Evolutionary conservation across 2,329 filamentous ascomycete species (phyloP).

Genomic region (Akanthomyces muscarius): DNA sequence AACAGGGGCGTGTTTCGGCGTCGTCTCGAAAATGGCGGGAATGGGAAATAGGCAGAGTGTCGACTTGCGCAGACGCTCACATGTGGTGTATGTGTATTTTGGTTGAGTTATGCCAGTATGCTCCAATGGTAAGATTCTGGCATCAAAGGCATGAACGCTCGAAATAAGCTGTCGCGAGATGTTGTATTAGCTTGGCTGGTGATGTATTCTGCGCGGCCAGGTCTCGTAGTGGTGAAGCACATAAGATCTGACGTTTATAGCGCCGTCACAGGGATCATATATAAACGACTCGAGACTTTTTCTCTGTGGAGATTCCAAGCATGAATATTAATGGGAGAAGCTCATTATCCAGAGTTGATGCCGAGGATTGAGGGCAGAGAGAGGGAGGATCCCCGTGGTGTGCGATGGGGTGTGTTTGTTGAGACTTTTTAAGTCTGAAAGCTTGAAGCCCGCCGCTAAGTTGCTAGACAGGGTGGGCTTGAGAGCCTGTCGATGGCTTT

Average conservation of each 20-base stretch:
- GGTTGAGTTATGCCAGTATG: not conserved
- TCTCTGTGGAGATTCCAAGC: conserved; percentile 8
- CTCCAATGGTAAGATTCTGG: conserved; percentile 3
- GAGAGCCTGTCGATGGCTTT: conserved; percentile 10
- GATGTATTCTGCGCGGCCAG: not conserved
- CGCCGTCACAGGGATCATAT: conserved; percentile 16
- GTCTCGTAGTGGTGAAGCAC: conserved; percentile 8
- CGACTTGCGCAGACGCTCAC: conserved; percentile 8
- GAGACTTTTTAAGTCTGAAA: conserved; percentile 2
- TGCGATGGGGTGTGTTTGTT: conserved; percentile 10
- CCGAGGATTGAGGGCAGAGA: conserved; percentile 8
- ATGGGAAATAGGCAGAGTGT: conserved; percentile 4
- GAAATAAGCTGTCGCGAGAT: not conserved
- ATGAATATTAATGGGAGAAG: conserved; percentile 16
- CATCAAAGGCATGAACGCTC: conserved; percentile 5
- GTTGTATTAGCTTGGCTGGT: not conserved
- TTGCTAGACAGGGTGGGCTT: conserved; percentile 6
- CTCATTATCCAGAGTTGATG: conserved; percentile 18
- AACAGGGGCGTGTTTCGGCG: conserved; percentile 17
- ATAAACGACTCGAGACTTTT: conserved; percentile 16
- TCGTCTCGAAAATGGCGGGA: conserved; percentile 16
- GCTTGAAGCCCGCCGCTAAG: conserved; percentile 2
- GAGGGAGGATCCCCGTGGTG: conserved; percentile 1
- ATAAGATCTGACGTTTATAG: conserved; percentile 19
- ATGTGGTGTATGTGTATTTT: conserved; percentile 1